Evolutionary conservation across 2,329 filamentous ascomycete species (phyloP).

Genomic region (Calonectria pteridis): DNA sequence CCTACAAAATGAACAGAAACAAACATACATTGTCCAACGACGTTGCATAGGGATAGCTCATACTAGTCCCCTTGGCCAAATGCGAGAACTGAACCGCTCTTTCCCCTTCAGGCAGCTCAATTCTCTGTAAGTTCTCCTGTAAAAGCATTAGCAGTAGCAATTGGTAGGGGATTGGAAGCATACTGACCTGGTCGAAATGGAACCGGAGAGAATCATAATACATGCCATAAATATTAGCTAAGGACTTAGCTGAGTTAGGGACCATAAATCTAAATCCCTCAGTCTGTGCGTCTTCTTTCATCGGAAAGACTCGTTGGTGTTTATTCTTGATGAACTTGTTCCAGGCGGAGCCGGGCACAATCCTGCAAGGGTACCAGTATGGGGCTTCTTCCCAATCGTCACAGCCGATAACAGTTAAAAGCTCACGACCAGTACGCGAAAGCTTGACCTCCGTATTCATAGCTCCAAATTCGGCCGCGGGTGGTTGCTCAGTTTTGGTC

Average conservation of each 20-base stretch:
- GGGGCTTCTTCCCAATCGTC: conserved; percentile 29
- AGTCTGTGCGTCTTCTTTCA: neutral
- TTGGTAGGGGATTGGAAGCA: neutral
- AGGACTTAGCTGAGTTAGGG: conserved; percentile 22
- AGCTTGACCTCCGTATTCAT: conserved; percentile 35
- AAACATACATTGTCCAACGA: conserved; percentile 16
- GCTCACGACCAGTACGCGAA: conserved; percentile 28
- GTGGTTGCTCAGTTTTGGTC: conserved; percentile 7
- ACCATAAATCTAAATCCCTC: conserved; percentile 17
- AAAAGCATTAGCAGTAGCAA: neutral
- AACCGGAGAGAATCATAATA: conserved; percentile 20
- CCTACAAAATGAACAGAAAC: neutral
- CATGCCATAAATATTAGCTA: conserved; percentile 5
- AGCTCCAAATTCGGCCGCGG: conserved; percentile 38
- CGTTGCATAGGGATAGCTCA: conserved; percentile 11
- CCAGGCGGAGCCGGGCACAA: conserved; percentile 39
- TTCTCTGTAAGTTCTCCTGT: neutral
- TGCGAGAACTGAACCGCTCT: conserved; percentile 11
- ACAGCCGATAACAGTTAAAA: conserved; percentile 31
- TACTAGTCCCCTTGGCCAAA: conserved; percentile 17
- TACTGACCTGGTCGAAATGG: conserved; percentile 22
- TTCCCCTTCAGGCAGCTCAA: neutral
- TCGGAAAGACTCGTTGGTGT: conserved; percentile 22
- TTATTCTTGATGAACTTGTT: conserved; percentile 41
- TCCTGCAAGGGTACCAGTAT: conserved; percentile 37